Conservation (phyloP, 768 basidiomycete genomes). For the Porpolomopsis calyptriformis region DNA sequence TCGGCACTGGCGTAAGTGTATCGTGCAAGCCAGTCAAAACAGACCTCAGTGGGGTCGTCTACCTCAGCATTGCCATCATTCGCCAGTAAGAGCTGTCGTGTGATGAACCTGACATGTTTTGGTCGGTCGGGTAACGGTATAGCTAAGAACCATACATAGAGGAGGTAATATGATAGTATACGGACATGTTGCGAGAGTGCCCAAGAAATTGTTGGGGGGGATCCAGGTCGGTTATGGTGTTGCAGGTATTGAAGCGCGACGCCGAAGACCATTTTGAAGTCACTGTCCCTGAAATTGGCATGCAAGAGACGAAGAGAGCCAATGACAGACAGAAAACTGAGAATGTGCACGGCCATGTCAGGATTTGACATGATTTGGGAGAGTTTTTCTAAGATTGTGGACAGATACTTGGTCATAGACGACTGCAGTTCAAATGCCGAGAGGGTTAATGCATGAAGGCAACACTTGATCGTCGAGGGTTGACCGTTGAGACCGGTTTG, state of each 20-base stretch:
- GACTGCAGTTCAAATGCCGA: constrained; percentile 78
- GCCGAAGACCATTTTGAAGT: constrained; percentile 90
- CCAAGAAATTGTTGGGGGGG: constrained; percentile 59
- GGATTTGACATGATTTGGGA: constrained; percentile 92
- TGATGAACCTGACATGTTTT: constrained; percentile 75
- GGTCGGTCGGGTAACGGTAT: constrained; percentile 74
- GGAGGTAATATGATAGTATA: constrained; percentile 77
- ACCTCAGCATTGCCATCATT: constrained; percentile 64
- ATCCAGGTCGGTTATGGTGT: constrained; percentile 63
- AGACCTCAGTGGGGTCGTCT: constrained; percentile 90
- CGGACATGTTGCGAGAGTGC: constrained; percentile 87
- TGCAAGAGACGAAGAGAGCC: constrained; percentile 72
- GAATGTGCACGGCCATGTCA: constrained; percentile 90
- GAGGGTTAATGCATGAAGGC: constrained; percentile 81
- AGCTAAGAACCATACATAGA: constrained; percentile 93
- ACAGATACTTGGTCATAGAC: constrained; percentile 69
- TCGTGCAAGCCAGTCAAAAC: constrained; percentile 94
- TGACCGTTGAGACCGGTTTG: constrained; percentile 59
- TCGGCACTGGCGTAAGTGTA: constrained; percentile 93
- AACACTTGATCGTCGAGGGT: constrained; percentile 73
- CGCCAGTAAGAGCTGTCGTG: constrained; percentile 73
- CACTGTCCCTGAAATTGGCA: constrained; percentile 81
- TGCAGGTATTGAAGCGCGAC: constrained; percentile 91
- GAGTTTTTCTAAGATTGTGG: constrained; percentile 75
- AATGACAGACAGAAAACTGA: constrained; percentile 81